Evolutionary conservation across 2,329 filamentous ascomycete species (phyloP), one percentile per base, ranked within the genome.

Genomic region (Didymella lethalis): DNA sequence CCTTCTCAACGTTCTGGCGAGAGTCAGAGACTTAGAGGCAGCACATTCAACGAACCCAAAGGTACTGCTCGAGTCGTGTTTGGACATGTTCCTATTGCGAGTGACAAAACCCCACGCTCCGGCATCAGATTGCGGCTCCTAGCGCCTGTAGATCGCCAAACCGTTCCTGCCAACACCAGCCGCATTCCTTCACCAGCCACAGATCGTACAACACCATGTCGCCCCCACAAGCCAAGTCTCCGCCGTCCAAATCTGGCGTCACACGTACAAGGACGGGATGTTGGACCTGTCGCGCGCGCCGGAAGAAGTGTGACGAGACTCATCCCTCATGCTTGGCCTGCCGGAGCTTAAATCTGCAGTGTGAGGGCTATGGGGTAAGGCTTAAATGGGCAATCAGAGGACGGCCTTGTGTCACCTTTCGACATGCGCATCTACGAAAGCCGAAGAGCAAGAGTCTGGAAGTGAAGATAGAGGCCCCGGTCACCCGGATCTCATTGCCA

Each of bases 261-360:
- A 53, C 48, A 16, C 45, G 54, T n/a, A 53, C 54, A 7, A 43
- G 54, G 40, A 48, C 41, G 3, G 54, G 54, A 4, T 62, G 59
- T 36, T 55, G 54, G 51, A 62, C 50, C 3, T 62, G 54, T 31
- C 54, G 54, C 14, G 46, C 47, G 12, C 59, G 54, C 11, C 46
- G 54, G 26, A 62, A 62, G 31, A 62, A 62, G 23, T 58, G 59
- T 20, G 59, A 62, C 26, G 59, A 58, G 20, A 46, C 29, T 2
- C 41, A 43, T 4, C 54, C 54, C 4, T 25, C 23, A 25, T 62
- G 59, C 31, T 44, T 40, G 26, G 48, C 36, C 18, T 55, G 59
- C 29, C 46, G 18, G 12, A 20, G 29, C 12, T 36, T 62, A 7
- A 48, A 49, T 20, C 41, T 58, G n/a, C 23, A 26, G 5, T 55